Evolutionary conservation across 2,329 filamentous ascomycete species (phyloP).

Genomic region (Niveomyces coronatus): DNA sequence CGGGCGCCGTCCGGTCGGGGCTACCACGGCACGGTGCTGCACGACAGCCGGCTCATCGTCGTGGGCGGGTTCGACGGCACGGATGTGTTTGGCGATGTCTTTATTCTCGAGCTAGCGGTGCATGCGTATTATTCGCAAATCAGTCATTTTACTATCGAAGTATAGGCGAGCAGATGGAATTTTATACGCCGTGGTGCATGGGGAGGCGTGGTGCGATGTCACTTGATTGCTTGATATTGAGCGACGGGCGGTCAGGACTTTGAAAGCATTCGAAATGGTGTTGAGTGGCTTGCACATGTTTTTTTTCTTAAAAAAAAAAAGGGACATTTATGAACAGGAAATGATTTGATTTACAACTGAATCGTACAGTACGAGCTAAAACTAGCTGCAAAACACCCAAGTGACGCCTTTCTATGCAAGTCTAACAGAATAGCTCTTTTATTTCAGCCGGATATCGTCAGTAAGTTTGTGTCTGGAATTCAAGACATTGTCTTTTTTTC

Average conservation of each 20-base stretch:
- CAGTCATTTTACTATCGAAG: conserved; percentile 60
- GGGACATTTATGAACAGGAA: too few species aligned
- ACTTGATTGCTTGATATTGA: too few species aligned
- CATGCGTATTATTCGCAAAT: conserved; percentile 66
- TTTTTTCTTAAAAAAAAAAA: too few species aligned
- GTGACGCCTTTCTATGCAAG: background rate
- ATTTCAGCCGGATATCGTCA: background rate
- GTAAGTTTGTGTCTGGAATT: background rate
- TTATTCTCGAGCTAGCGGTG: conserved; percentile 56
- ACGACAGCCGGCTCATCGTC: conserved; percentile 53
- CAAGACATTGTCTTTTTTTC: background rate
- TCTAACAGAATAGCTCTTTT: background rate
- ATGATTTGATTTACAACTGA: too few species aligned
- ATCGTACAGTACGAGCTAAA: too few species aligned
- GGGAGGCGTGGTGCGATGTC: too few species aligned
- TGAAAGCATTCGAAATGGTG: too few species aligned
- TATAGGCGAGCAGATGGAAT: conserved; percentile 25
- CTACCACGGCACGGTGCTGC: conserved; percentile 55
- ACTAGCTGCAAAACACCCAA: too few species aligned
- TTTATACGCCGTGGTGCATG: too few species aligned
- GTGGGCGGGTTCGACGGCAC: conserved; percentile 59
- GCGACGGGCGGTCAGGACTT: too few species aligned
- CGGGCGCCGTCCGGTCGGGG: conserved; percentile 51
- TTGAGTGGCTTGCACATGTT: too few species aligned
- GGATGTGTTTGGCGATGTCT: conserved; percentile 59